These are phyloP conservation scores for Backusella australiensis DNA, from an alignment of 192 early-diverging fungal species.

Conservation along the genomic window DNA sequence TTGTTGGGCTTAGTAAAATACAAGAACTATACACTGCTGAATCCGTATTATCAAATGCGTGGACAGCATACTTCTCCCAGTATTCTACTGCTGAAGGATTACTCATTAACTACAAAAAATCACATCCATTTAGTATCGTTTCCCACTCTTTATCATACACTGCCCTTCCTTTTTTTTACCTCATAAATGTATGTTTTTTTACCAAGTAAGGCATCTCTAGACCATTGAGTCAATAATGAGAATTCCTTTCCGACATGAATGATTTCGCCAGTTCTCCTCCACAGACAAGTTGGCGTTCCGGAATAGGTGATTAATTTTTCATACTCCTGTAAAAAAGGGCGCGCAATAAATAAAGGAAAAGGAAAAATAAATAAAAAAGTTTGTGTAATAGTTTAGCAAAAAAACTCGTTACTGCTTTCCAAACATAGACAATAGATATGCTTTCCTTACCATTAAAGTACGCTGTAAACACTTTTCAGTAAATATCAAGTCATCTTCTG, in stretches of 20 bases:
- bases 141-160: background rate
- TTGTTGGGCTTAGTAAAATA: conserved; percentile 70
- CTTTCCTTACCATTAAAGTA: conserved; percentile 66
- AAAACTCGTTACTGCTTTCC: background rate
- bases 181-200: conserved; percentile 85
- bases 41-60: conserved; percentile 92
- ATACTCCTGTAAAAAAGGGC: conserved; percentile 63
- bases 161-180: conserved; percentile 24
- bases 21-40: conserved; percentile 88
- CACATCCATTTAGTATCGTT: background rate
- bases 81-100: conserved; percentile 89
- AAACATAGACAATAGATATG: background rate
- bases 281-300: conserved; percentile 93
- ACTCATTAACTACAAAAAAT: conserved; percentile 76
- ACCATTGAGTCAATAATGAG: conserved; percentile 90
- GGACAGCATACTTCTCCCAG: conserved; percentile 91
- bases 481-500: conserved; percentile 90
- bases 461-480: conserved; percentile 97
- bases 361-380: background rate
- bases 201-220: conserved; percentile 74
- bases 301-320: conserved; percentile 93
- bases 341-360: background rate
- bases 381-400: background rate
- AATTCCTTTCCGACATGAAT: conserved; percentile 95
- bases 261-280: conserved; percentile 95